These are phyloP conservation scores for Calonectria honghensis DNA, from an alignment of 2,329 filamentous ascomycete species.

Conservation along the genomic window DNA sequence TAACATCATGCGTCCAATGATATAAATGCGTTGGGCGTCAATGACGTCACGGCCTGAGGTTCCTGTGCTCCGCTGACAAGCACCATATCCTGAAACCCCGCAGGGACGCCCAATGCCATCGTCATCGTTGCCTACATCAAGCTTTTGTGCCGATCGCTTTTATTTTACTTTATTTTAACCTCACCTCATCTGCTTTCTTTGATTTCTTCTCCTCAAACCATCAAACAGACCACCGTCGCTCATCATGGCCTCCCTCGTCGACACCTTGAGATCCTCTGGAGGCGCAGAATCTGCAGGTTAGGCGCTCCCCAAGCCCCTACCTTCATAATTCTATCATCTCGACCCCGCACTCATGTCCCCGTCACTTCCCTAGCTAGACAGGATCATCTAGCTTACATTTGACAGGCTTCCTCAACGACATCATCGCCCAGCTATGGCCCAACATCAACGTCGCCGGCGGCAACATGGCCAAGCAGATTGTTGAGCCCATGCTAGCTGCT, in stretches of 20 bases:
- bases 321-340: conserved; percentile 2
- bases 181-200: not conserved
- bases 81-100: conserved; percentile 38
- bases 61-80: conserved; percentile 33
- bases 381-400: conserved; percentile 40
- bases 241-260: conserved; percentile 49
- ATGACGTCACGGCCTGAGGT: conserved; percentile 42
- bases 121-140: conserved; percentile 34
- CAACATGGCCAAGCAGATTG: conserved; percentile 49
- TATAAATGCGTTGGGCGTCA: conserved; percentile 21
- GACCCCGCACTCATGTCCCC: conserved; percentile 17
- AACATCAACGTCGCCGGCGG: conserved; percentile 54
- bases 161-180: conserved; percentile 15
- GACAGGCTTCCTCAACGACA: conserved; percentile 52
- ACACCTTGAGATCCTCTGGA: conserved; percentile 53
- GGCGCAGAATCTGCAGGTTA: conserved; percentile 53
- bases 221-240: conserved; percentile 13
- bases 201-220: conserved; percentile 2
- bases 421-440: conserved; percentile 53
- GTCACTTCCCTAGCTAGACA: not conserved
- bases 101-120: conserved; percentile 37
- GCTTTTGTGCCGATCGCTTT: conserved; percentile 25
- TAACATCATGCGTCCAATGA: not conserved
- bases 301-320: not conserved
- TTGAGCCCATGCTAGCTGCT: conserved; percentile 51